Evolutionary conservation across 345 rosid genomes (phyloP), one percentile per base, ranked within the genome.

Genomic region (Adansonia digitata): DNA sequence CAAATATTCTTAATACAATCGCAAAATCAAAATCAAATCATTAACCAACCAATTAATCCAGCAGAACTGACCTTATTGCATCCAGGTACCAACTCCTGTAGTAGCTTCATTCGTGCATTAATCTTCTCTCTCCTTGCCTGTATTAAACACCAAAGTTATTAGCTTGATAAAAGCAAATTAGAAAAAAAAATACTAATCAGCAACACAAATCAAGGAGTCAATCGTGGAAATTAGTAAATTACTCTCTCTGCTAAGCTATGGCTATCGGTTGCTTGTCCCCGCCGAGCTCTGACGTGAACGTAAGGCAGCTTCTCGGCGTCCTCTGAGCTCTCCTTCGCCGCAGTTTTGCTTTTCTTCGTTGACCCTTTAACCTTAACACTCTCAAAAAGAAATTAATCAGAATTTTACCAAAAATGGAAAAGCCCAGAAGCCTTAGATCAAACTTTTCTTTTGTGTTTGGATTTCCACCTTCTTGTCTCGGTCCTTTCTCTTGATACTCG

Each of bases 121-220:
- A 90, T 90, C 82, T 90, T 90, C 89, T 90, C 94, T 46, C 92
- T 88, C 80, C 94, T 90, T 26, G 94, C 94, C 94, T 90, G 42
- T 60, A 73, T 73, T 51, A 51, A 10, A 17, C 59, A 49, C 71
- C 70, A 51, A 48, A 75, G 15, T 29, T 59, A 39, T 66, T 61
- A 46, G 69, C 31, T 61, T 69, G 31, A 69, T 49, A 17, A 18
- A 31, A 31, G 31, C 15, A 42, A 39, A 49, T 5, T 5, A 52
- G 9, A 0, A n/a, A 5, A n/a, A 5, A 51, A 18, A 52, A 24
- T 5, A 14, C 35, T 59, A 15, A 29, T 15, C 15, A 49, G 26
- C n/a, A 61, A 45, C 20, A 4, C 27, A 9, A 42, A 43, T 42
- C 42, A 18, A 49, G 70, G 26, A 37, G 62, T 65, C 35, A 53